Conservation (phyloP, 805 yeast species). For the Isabelozyma pseudorhagii region DNA sequence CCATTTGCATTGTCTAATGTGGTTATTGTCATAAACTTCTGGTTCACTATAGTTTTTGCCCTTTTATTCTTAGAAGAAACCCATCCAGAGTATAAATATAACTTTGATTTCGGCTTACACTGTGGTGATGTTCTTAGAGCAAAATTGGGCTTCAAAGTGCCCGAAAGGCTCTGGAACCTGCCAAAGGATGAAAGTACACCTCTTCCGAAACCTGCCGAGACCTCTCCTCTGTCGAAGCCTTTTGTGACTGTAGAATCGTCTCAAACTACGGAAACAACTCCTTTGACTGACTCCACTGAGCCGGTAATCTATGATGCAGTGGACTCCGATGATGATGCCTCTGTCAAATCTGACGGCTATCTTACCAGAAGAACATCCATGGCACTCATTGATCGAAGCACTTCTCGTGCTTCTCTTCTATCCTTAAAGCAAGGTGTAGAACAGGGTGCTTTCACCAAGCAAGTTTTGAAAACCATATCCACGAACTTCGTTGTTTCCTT, state of each 20-base stretch:
- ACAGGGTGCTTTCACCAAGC: slow-evolving; percentile 23
- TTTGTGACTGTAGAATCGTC: not conserved
- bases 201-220: not conserved
- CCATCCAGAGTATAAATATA: slow-evolving; percentile 34
- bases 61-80: slow-evolving; percentile 54
- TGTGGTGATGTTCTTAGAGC: slow-evolving; percentile 35
- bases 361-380: not conserved
- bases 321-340: not conserved
- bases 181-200: too few relatives aligned
- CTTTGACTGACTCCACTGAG: not conserved
- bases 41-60: slow-evolving; percentile 33
- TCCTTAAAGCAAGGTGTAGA: slow-evolving; percentile 12
- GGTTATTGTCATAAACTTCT: slow-evolving; percentile 37
- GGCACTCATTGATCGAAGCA: slow-evolving; percentile 1
- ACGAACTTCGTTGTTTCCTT: slow-evolving; percentile 43
- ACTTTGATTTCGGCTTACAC: slow-evolving; percentile 44
- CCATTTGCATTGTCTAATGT: slow-evolving; percentile 56
- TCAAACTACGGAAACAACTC: not conserved
- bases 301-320: not conserved
- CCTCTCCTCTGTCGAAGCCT: too few relatives aligned
- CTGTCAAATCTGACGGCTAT: not conserved
- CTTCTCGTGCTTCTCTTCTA: slow-evolving; percentile 3
- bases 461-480: slow-evolving; percentile 27
- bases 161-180: slow-evolving; percentile 19
- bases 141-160: slow-evolving; percentile 14